A percentile compares a stretch with the other conserved stretches of the same genome.
Conservation (phyloP, 2,329 filamentous ascomycete species). For the Colletotrichum musicola region DNA sequence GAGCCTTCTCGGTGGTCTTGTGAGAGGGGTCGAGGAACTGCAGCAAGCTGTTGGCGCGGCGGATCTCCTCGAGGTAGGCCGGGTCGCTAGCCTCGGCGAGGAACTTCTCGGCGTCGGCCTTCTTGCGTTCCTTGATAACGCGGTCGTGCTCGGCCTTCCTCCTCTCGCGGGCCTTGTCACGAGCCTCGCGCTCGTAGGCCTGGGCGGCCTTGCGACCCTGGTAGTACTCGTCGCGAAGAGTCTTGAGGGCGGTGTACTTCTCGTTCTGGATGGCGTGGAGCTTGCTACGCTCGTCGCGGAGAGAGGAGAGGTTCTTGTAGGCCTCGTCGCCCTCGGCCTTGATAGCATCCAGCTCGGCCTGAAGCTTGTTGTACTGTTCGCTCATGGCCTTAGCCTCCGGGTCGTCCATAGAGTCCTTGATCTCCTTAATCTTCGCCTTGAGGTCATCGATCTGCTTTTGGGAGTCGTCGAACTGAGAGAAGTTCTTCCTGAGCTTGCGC, state of each 20-base stretch:
- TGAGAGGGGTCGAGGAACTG: conserved; percentile 87
- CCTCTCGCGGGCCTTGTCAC: conserved; percentile 81
- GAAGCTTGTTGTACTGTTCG: conserved; percentile 86
- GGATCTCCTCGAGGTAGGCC: conserved; percentile 93
- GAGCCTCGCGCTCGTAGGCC: conserved; percentile 86
- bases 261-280: conserved; percentile 88
- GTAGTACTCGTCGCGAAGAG: conserved; percentile 92
- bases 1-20: conserved; percentile 73
- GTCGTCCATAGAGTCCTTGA: conserved; percentile 91
- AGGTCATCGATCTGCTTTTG: conserved; percentile 92
- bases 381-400: conserved; percentile 90
- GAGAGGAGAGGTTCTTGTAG: conserved; percentile 86
- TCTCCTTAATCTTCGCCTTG: conserved; percentile 87
- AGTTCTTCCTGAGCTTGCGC: conserved; percentile 91
- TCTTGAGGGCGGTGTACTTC: conserved; percentile 84
- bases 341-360: conserved; percentile 88
- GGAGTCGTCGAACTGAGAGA: conserved; percentile 83
- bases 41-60: conserved; percentile 87
- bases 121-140: conserved; percentile 78
- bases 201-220: conserved; percentile 83
- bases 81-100: conserved; percentile 86
- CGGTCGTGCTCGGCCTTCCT: conserved; percentile 84
- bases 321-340: conserved; percentile 93
- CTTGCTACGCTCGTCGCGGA: conserved; percentile 88
- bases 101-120: conserved; percentile 80